phyloP scores from a whole-genome alignment of 73 alveolate species.

The Paramecium caudatum region DNA sequence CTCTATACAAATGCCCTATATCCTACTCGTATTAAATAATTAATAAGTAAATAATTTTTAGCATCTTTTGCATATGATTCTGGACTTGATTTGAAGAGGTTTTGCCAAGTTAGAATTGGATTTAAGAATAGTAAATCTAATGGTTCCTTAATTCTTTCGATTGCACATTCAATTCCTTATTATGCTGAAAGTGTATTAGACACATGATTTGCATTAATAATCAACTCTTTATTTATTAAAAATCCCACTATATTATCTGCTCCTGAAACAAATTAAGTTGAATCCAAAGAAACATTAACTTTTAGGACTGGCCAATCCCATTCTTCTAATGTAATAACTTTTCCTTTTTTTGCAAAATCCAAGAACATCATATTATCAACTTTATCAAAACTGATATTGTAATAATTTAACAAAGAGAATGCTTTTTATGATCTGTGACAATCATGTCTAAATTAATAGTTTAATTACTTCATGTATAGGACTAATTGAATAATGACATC shows the following conservation, averaged over 20 bases:
- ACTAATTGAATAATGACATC: neutral
- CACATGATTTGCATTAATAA: conserved; percentile 9
- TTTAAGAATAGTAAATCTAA: conserved; percentile 17
- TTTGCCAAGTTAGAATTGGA: conserved; percentile 44
- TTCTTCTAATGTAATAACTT: neutral
- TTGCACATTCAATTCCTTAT: conserved; percentile 32
- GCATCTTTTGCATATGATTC: conserved; percentile 27
- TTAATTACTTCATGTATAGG: neutral
- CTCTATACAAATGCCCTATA: neutral
- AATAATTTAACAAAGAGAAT: conserved; percentile 16
- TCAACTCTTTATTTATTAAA: conserved; percentile 43
- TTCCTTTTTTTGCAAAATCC: neutral
- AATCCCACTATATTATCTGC: neutral
- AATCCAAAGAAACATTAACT: conserved; percentile 60
- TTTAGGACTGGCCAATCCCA: conserved; percentile 54
- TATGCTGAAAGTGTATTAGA: conserved; percentile 19
- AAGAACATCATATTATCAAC: neutral
- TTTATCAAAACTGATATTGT: conserved; percentile 50
- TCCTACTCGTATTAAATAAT: neutral
- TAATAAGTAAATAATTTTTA: conserved; percentile 9
- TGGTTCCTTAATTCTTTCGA: conserved; percentile 46
- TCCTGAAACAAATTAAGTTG: conserved; percentile 25
- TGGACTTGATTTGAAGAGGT: conserved; percentile 18
- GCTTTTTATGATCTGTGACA: conserved; percentile 19
- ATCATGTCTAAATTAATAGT: neutral